Evolutionary conservation across 129 eudicot species (phyloP).

Genomic region (Solidago caesia): DNA sequence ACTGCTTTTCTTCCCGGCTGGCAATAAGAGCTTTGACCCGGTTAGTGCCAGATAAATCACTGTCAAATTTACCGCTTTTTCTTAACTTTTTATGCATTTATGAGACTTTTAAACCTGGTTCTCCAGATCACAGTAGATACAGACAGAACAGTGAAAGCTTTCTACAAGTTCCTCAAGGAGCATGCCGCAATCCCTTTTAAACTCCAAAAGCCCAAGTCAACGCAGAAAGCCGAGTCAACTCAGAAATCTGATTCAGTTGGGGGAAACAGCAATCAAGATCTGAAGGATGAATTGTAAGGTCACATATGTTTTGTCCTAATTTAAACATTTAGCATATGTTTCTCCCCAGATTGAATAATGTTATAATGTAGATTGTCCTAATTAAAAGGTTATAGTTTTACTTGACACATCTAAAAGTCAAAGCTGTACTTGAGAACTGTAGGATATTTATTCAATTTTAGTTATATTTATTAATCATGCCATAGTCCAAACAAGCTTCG

Average conservation of each 20-base stretch:
- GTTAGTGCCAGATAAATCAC: slow-evolving; percentile 35
- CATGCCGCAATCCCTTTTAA: slow-evolving; percentile 76
- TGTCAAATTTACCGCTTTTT: slow-evolving; percentile 10
- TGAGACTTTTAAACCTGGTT: slow-evolving; percentile 1
- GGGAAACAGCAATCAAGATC: slow-evolving; percentile 35
- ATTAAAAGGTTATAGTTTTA: neutral
- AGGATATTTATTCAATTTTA: slow-evolving; percentile 9
- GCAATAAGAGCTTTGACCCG: slow-evolving; percentile 81
- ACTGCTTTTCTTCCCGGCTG: slow-evolving; percentile 88
- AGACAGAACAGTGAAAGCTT: slow-evolving; percentile 58
- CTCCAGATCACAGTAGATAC: slow-evolving; percentile 58
- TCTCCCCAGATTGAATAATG: slow-evolving; percentile 15
- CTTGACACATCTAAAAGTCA: slow-evolving; percentile 17
- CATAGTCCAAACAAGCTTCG: neutral
- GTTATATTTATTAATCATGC: slow-evolving; percentile 9
- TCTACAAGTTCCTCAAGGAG: slow-evolving; percentile 71
- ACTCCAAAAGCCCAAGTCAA: slow-evolving; percentile 32
- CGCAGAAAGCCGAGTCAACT: slow-evolving; percentile 46
- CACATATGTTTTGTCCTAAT: slow-evolving; percentile 11
- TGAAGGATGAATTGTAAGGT: slow-evolving; percentile 52
- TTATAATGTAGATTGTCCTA: slow-evolving; percentile 18
- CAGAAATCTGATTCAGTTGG: slow-evolving; percentile 22
- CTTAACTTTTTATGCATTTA: neutral
- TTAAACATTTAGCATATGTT: slow-evolving; percentile 26
- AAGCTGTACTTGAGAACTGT: slow-evolving; percentile 24